These are phyloP conservation scores for Gnomoniopsis sp. DNA, from an alignment of 2,329 filamentous ascomycete genomes.

Conservation along the genomic window DNA sequence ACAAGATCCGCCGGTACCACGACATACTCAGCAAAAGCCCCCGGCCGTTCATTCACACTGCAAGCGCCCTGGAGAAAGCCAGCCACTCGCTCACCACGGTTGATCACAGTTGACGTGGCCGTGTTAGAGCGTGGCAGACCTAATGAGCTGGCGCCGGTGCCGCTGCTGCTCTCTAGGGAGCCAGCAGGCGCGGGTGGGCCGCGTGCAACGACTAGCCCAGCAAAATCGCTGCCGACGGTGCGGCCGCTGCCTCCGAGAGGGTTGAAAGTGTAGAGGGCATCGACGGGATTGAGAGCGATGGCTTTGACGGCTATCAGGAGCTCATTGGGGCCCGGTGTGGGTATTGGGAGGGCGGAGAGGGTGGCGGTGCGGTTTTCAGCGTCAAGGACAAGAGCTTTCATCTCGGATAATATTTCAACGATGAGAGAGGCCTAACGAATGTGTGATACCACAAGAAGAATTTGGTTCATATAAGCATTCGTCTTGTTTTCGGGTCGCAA, in stretches of 20 bases:
- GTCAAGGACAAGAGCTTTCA: constrained; percentile 18
- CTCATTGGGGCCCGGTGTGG: constrained; percentile 30
- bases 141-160: not conserved
- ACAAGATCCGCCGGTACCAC: constrained; percentile 32
- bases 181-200: constrained; percentile 1
- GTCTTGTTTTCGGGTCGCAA: too few species aligned
- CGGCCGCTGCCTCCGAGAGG: constrained; percentile 32
- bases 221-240: constrained; percentile 38
- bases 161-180: not conserved
- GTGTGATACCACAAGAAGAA: not conserved
- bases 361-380: constrained; percentile 15
- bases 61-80: constrained; percentile 42
- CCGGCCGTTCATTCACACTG: constrained; percentile 37
- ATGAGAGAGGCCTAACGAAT: not conserved
- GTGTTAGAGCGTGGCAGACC: constrained; percentile 15
- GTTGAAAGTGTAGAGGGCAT: constrained; percentile 30
- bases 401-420: not conserved
- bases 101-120: constrained; percentile 12
- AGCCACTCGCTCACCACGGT: constrained; percentile 31
- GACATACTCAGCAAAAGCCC: constrained; percentile 42
- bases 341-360: constrained; percentile 4
- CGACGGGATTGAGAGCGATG: constrained; percentile 38
- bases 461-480: too few species aligned
- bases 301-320: constrained; percentile 38
- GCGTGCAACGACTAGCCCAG: constrained; percentile 29